These are phyloP conservation scores for Yamadazyma akitaensis DNA, from an alignment of 805 yeast species.

Conservation along the genomic window DNA sequence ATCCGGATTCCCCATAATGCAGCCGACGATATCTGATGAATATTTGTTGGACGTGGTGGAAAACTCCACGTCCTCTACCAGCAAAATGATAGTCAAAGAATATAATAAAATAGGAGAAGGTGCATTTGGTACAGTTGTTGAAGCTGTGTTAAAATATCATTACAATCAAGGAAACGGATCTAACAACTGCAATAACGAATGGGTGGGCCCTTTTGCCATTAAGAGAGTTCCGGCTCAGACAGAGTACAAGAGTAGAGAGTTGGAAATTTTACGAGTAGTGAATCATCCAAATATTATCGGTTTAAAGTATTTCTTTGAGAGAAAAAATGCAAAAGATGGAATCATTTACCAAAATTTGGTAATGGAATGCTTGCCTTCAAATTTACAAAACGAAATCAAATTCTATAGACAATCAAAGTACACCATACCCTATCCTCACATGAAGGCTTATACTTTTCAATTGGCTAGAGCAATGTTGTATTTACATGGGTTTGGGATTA, in stretches of 20 bases:
- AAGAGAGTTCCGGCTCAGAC: slow-evolving; percentile 86
- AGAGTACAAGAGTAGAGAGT: slow-evolving; percentile 78
- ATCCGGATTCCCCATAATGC: background rate
- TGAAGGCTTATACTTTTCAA: slow-evolving; percentile 75
- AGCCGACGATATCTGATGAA: slow-evolving; percentile 22
- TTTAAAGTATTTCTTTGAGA: slow-evolving; percentile 68
- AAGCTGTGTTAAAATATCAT: slow-evolving; percentile 50
- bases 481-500: slow-evolving; percentile 73
- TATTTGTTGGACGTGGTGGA: slow-evolving; percentile 51
- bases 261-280: slow-evolving; percentile 70
- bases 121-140: slow-evolving; percentile 82
- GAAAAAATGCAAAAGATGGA: slow-evolving; percentile 56
- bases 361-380: slow-evolving; percentile 85
- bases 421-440: slow-evolving; percentile 66
- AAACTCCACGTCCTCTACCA: slow-evolving; percentile 48
- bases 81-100: slow-evolving; percentile 67
- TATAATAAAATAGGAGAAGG: slow-evolving; percentile 80
- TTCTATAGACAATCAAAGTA: slow-evolving; percentile 59
- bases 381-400: slow-evolving; percentile 71
- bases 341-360: slow-evolving; percentile 76
- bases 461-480: slow-evolving; percentile 81
- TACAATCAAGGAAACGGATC: slow-evolving; percentile 12
- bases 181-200: slow-evolving; percentile 16
- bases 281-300: slow-evolving; percentile 78
- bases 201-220: slow-evolving; percentile 83